Evolutionary conservation across 2,329 filamentous ascomycete species (phyloP), one percentile per base, ranked within the genome.

Genomic region (Myrmaecium sp.): DNA sequence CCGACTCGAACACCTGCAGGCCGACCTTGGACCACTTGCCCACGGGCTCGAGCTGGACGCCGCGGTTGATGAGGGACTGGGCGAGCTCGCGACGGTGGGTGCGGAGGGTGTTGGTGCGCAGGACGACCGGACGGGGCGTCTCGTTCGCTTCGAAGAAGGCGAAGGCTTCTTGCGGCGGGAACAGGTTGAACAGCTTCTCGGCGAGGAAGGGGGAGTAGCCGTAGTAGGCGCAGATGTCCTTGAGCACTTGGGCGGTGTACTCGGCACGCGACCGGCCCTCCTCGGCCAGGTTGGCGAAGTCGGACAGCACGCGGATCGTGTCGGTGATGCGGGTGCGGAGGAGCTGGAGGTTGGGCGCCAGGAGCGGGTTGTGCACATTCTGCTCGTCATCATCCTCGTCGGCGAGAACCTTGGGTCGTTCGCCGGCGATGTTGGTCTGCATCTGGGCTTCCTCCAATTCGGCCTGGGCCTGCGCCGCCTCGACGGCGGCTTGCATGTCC

Each of bases 91-190:
- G 58, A 38, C 72, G 61, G 42, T 74, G 70, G 10, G 72, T 75
- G 40, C 82, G 77, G 32, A 98, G 69, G 6, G 86, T 98, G 56
- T 98, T 98, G 35, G 89, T 95, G 45, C 89, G 75, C 48, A 98
- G 91, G 37, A 98, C 89, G 31, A 98, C 74, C 4, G 89, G 89
- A 27, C 89, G 73, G 9, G 83, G 72, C 15, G 80, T 83, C 58
- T 98, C 89, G 71, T 98, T 98, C 42, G 86, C 86, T 58, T 98
- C 89, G 58, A 98, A 95, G 57, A 98, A 98, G 29, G 84, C 84
- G 41, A 95, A 91, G 0, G 89, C 89, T 58, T 98, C 89, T 41
- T 77, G 74, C 0, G 89, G 81, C 2, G 83, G 73, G 57, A 98
- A 95, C 5, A 98, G 71, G 45, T 77, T 75, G 58, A 84, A 83